Conservation (phyloP, 805 yeast species). For the Lachancea waltii region DNA sequence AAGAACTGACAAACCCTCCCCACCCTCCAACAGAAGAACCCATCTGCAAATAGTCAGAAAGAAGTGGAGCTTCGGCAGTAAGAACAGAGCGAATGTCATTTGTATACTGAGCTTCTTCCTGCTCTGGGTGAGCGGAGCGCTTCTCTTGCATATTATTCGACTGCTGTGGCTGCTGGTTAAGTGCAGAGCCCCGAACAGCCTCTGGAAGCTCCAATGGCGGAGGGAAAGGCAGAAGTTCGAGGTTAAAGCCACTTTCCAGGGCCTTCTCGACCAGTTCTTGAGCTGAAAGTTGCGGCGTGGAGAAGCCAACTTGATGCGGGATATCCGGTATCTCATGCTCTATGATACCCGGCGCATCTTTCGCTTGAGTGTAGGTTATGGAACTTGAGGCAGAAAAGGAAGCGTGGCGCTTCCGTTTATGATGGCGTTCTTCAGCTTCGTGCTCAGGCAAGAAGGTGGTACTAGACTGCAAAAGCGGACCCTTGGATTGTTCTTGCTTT, state of each 20-base stretch:
- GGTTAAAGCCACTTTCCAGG: conserved; percentile 23
- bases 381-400: conserved; percentile 40
- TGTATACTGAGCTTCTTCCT: background rate
- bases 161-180: no score
- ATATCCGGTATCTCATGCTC: conserved; percentile 18
- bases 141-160: no score
- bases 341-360: conserved; percentile 10
- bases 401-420: conserved; percentile 36
- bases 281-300: conserved; percentile 70
- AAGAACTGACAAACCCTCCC: conserved; percentile 31
- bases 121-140: background rate
- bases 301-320: conserved; percentile 69
- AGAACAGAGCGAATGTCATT: conserved; percentile 13
- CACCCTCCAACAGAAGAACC: conserved; percentile 37
- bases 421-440: conserved; percentile 4
- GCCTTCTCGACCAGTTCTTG: conserved; percentile 36
- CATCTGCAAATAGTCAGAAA: conserved; percentile 37
- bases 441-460: background rate
- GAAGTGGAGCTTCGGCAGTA: conserved; percentile 32
- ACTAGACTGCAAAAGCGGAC: background rate
- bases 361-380: conserved; percentile 28
- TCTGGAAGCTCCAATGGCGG: conserved; percentile 18
- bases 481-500: background rate
- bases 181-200: no score
- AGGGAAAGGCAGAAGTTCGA: conserved; percentile 22